These are phyloP conservation scores for Debaryomyces sp. DNA, from an alignment of 1,139 yeast genomes.

Conservation along the genomic window DNA sequence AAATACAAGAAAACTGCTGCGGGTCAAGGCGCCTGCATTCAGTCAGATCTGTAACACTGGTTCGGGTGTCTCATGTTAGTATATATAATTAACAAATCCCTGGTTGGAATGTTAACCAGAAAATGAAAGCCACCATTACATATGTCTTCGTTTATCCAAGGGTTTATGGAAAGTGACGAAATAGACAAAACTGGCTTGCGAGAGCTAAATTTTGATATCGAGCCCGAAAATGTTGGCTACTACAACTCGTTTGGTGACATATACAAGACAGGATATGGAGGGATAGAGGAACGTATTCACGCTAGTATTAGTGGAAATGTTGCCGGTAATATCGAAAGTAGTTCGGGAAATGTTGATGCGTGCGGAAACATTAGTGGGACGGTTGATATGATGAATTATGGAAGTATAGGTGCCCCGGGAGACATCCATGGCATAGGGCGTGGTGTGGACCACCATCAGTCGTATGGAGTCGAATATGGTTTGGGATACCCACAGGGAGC, in stretches of 20 bases:
- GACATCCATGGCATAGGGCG: neutral
- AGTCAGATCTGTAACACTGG: conserved; percentile 3
- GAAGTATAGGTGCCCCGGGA: neutral
- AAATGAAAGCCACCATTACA: neutral
- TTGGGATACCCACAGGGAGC: neutral
- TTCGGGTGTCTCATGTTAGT: neutral
- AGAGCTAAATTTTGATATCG: conserved; percentile 4
- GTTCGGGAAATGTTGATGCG: neutral
- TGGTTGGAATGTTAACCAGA: neutral
- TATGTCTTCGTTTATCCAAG: conserved; percentile 4
- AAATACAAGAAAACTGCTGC: neutral
- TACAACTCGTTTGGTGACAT: neutral
- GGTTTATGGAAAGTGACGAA: conserved; percentile 3
- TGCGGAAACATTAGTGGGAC: neutral
- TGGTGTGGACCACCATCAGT: neutral
- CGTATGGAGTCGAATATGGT: neutral
- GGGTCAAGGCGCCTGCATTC: neutral
- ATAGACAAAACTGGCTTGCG: neutral
- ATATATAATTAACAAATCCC: conserved; percentile 3
- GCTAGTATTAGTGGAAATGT: neutral
- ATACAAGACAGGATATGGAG: neutral
- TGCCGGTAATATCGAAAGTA: too few relatives aligned
- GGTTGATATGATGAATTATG: neutral
- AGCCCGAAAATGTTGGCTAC: conserved; percentile 1
- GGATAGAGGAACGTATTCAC: neutral